Conservation (phyloP, 2,329 filamentous ascomycete species). For the Lecanoromycetidae sp. region DNA sequence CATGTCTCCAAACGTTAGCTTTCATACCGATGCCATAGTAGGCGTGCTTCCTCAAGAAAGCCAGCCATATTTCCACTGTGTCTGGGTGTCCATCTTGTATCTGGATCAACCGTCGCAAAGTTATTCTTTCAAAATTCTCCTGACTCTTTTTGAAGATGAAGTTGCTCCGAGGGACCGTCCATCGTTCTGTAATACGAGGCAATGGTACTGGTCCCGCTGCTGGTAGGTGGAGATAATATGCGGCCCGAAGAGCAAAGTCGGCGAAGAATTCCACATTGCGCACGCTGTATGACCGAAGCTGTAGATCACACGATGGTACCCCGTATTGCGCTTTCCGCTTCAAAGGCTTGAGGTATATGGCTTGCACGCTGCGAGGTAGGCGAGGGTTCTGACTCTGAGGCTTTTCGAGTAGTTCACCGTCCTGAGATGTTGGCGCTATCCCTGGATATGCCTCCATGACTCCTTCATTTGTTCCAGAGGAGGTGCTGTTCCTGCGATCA, state of each 20-base stretch:
- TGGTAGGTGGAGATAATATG: conserved; percentile 82
- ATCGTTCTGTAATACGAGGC: conserved; percentile 76
- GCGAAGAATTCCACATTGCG: conserved; percentile 88
- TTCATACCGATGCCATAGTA: conserved; percentile 99
- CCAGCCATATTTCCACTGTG: conserved; percentile 81
- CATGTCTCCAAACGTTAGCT: conserved; percentile 89
- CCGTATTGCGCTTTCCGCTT: conserved; percentile 62
- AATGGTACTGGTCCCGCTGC: conserved; percentile 77
- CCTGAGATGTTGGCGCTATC: not conserved
- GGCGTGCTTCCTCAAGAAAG: conserved; percentile 80
- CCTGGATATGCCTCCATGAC: not conserved
- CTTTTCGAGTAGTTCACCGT: not conserved
- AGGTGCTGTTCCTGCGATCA: not conserved
- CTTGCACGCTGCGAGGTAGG: conserved; percentile 68
- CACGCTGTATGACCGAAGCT: conserved; percentile 80
- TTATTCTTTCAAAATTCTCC: conserved; percentile 94
- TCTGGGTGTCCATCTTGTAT: conserved; percentile 86
- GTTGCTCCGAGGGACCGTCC: conserved; percentile 79
- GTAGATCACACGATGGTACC: conserved; percentile 77
- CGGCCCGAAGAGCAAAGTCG: conserved; percentile 87
- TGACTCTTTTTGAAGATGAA: conserved; percentile 97
- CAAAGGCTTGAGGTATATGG: conserved; percentile 73
- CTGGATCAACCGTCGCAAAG: conserved; percentile 72
- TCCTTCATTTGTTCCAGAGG: not conserved
- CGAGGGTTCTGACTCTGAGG: conserved; percentile 31